Base-by-base conservation (phyloP, 129 eudicot species). In the Flaveria linearis region DNA sequence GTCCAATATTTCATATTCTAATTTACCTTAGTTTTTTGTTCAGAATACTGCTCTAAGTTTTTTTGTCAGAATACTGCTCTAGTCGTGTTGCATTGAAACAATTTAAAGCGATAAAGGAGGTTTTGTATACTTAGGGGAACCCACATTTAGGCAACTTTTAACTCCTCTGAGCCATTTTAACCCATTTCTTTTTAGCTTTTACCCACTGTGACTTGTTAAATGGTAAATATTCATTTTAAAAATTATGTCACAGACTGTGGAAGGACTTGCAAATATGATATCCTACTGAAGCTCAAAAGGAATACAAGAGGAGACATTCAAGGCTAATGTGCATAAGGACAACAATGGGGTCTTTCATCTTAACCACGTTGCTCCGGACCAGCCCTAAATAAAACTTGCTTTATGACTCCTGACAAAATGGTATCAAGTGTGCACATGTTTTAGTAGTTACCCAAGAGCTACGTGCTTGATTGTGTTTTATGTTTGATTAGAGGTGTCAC, bases 261-360 rank as follows among this genome's bases (percentile, higher is more conserved):
- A 86, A 11, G 86, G 88, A 69, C 74, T 81, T 25, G 86, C 97
- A 88, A 90, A 83, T 86, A 90, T 77, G 90, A 88, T 71, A 75
- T 93, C 68, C 80, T 80, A 28, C 72, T 93, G 52, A 93, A 90
- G 88, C 87, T 93, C 7, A 85, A 84, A 71, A 82, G 98, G 77
- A 96, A 20, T 20, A 20, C 0, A 20, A 20, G 22, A n/a, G n/a
- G n/a, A 20, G 22, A 20, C 22, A 41, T 84, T 85, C 55, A 88
- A 90, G 90, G 98, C 88, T 11, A 91, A 88, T 80, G 97, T 93
- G 80, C 96, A 93, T 71, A 93, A 78, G 86, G 87, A 84, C 63
- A 53, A 76, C 8, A 88, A 93, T 72, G 93, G 91, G 3, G 82
- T 76, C 52, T 90, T 86, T 86, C 88, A 82, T 70, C 81, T 90